These are phyloP conservation scores for Annulohypoxylon nitens DNA, from an alignment of 495 filamentous ascomycete species.

Conservation along the genomic window DNA sequence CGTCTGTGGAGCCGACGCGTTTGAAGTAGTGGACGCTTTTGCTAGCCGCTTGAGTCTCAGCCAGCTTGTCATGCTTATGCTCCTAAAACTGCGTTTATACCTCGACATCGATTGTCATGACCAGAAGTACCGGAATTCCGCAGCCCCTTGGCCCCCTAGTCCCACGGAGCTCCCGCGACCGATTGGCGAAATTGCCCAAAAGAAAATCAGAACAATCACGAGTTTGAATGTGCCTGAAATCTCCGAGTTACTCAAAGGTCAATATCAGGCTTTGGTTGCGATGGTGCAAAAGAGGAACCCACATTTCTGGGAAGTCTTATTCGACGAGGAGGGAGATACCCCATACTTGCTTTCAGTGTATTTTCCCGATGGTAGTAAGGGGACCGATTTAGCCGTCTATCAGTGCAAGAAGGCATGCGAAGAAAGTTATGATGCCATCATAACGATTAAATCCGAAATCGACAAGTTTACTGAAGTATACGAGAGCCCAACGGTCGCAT, in stretches of 20 bases:
- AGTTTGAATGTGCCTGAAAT: conserved; percentile 6
- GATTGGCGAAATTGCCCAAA: conserved; percentile 6
- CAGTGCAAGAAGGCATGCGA: conserved; percentile 2
- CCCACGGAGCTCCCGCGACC: not conserved
- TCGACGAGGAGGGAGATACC: not conserved
- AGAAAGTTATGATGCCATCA: conserved; percentile 14
- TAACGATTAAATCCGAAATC: conserved; percentile 3
- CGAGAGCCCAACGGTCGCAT: not conserved
- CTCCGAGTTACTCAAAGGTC: not conserved
- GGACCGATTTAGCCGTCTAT: not conserved
- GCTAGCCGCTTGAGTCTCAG: conserved; percentile 9
- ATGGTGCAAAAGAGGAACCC: conserved; percentile 3
- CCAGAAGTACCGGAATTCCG: not conserved
- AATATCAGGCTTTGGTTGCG: conserved; percentile 4
- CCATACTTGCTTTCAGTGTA: not conserved
- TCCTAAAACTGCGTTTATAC: conserved; percentile 8
- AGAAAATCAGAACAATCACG: conserved; percentile 7
- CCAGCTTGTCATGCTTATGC: conserved; percentile 9
- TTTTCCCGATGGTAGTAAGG: not conserved
- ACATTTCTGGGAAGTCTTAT: conserved; percentile 5
- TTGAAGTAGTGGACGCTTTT: conserved; percentile 11
- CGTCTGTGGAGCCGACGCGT: conserved; percentile 3
- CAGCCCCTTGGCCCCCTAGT: not conserved
- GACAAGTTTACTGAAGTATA: conserved; percentile 3
- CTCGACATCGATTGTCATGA: conserved; percentile 10